Conservation (phyloP, 768 basidiomycete genomes). For the Vararia minispora region DNA sequence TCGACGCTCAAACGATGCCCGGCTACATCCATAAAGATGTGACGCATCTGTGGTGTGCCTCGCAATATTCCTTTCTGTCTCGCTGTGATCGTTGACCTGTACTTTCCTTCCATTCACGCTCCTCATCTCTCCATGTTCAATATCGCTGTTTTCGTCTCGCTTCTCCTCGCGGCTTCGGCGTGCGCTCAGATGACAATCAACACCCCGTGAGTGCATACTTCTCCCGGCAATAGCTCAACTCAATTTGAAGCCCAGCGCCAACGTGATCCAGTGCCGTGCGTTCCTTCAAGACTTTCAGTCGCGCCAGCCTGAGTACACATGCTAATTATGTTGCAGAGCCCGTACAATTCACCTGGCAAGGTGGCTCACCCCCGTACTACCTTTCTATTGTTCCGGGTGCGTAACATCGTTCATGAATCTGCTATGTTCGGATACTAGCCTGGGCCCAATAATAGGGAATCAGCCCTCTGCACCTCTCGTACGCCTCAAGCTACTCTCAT, state of each 20-base stretch:
- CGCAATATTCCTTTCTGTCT: no score
- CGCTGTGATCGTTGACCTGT: no score
- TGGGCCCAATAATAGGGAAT: conserved; percentile 28
- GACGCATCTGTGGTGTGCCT: no score
- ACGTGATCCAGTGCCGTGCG: conserved; percentile 42
- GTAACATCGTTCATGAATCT: conserved; percentile 7
- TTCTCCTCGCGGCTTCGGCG: conserved; percentile 26
- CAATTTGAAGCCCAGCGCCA: conserved; percentile 24
- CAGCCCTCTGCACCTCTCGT: conserved; percentile 44
- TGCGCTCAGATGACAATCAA: conserved; percentile 45
- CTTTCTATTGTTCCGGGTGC: conserved; percentile 51
- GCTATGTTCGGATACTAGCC: not conserved
- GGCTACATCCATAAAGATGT: no score
- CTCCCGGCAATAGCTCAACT: no score
- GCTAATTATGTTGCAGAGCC: conserved; percentile 36
- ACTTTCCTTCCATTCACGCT: no score
- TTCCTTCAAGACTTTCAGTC: no score
- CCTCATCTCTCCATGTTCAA: no score
- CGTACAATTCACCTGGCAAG: conserved; percentile 40
- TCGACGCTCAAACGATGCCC: no score
- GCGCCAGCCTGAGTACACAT: not conserved
- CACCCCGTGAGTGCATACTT: conserved; percentile 51
- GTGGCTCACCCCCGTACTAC: conserved; percentile 44
- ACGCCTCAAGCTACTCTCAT: conserved; percentile 13
- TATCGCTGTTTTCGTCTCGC: conserved; percentile 20